phyloP scores from a whole-genome alignment of 2,329 filamentous ascomycete genomes.

The Cytospora schulzeri region DNA sequence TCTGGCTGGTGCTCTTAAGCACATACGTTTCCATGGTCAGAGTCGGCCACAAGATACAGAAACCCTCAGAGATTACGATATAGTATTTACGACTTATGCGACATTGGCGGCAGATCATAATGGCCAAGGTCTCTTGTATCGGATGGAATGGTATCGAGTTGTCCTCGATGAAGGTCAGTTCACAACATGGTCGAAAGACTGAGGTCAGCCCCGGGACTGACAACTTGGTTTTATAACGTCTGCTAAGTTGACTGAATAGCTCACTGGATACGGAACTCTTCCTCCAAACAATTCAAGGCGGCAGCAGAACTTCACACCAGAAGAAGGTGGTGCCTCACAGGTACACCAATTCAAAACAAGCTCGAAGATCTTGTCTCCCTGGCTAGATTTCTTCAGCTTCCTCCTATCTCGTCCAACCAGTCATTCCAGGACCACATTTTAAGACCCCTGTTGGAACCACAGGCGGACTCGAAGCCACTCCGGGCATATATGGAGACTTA shows the following conservation, averaged over 20 bases:
- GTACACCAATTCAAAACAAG: constrained; percentile 57
- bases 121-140: constrained; percentile 33
- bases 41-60: neutral
- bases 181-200: no score
- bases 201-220: no score
- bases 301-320: constrained; percentile 45
- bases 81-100: constrained; percentile 52
- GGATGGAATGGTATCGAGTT: constrained; percentile 44
- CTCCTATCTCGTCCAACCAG: constrained; percentile 42
- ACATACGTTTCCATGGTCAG: constrained; percentile 2
- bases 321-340: constrained; percentile 55
- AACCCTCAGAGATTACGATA: constrained; percentile 6
- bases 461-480: constrained; percentile 34
- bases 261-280: constrained; percentile 51
- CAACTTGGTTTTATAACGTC: neutral
- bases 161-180: constrained; percentile 49
- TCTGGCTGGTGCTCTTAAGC: neutral
- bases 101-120: constrained; percentile 44
- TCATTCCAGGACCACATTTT: constrained; percentile 47
- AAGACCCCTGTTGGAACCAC: constrained; percentile 40
- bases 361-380: constrained; percentile 55
- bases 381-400: constrained; percentile 49
- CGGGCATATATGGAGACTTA: constrained; percentile 42
- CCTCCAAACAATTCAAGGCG: constrained; percentile 47
- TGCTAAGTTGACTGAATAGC: constrained; percentile 38